A percentile compares a stretch with the other conserved stretches of the same genome.
phyloP scores from a whole-genome alignment of 2,329 filamentous ascomycete genomes.

The Stromatinia cepivora region DNA sequence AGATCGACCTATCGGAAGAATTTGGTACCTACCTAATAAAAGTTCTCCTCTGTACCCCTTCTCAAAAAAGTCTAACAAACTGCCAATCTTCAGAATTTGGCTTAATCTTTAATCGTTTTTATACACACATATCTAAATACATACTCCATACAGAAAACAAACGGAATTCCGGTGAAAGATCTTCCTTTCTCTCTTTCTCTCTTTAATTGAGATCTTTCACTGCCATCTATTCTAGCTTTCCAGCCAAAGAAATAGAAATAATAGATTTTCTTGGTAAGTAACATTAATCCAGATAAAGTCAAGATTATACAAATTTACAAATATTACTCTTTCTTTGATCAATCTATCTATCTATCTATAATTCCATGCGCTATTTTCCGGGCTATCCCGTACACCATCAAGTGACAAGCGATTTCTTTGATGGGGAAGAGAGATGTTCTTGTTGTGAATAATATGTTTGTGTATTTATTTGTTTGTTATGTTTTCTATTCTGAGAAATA shows the following conservation, averaged over 20 bases:
- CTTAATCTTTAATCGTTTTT: no score
- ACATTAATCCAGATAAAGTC: neutral
- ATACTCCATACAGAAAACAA: neutral
- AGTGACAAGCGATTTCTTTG: neutral
- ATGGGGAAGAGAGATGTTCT: neutral
- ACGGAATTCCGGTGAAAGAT: neutral
- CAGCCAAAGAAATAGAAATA: neutral
- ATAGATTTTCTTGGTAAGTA: neutral
- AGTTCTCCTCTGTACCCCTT: no score
- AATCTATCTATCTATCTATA: neutral
- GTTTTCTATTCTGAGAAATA: constrained; percentile 1
- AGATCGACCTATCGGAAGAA: neutral
- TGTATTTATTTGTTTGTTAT: neutral
- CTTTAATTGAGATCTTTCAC: neutral
- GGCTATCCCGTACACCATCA: neutral
- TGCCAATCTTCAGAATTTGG: no score
- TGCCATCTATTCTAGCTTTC: neutral
- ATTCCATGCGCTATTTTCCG: neutral
- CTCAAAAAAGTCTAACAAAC: no score
- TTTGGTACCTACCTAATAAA: neutral
- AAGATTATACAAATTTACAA: neutral
- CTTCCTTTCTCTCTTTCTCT: neutral
- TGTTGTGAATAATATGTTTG: neutral
- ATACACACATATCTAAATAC: no score
- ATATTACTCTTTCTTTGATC: neutral